Evolutionary conservation across 2,329 filamentous ascomycete species (phyloP), one percentile per base, ranked within the genome.

Genomic region (Myotisia sp.): DNA sequence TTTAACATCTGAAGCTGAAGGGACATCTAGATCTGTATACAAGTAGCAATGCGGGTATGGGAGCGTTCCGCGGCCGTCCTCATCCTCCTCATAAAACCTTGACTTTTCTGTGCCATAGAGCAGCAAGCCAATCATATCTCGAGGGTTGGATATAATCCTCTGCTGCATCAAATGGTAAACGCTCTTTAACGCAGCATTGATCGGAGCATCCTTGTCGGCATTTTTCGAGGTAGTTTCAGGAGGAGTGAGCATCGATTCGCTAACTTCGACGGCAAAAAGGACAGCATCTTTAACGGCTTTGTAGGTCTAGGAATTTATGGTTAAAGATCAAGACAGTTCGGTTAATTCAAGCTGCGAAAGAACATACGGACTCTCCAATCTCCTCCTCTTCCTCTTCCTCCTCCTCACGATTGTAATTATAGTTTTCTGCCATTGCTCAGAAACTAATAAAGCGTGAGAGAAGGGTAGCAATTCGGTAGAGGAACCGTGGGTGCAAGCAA

Each of bases 121-220:
- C 23, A 98, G 56, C 17, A 98, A 79, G 2, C 87, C 86, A 71
- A 98, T 94, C 82, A 94, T 92, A 42, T 98, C 90, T 50, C 79
- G 86, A 1, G 90, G 90, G 41, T 86, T 87, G 3, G 87, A 87
- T 47, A 98, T 95, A 56, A 98, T 95, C 47, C 90, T 83, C 61
- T 95, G 87, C 60, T 95, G 84, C 83, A 98, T 94, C 34, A 98
- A 67, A 50, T 84, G 75, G 50, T 92, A 92, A 38, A 87, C 90
- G 48, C 84, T 94, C 66, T 93, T 93, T 32, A 98, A 61, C 3
- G 90, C 86, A 10, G 87, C 86, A 34, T 78, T 69, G 1, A 84
- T 68, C 3, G 87, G 76, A 28, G 80, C 86, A 48, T 87, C 82
- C 37, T 67, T 74, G 43, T 82, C 79, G 27, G 75, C 72, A 54